Evolutionary conservation across 108 stramenopile species (phyloP), one percentile per base, ranked within the genome.

Genomic region (Pseudonitzschia pungens): DNA sequence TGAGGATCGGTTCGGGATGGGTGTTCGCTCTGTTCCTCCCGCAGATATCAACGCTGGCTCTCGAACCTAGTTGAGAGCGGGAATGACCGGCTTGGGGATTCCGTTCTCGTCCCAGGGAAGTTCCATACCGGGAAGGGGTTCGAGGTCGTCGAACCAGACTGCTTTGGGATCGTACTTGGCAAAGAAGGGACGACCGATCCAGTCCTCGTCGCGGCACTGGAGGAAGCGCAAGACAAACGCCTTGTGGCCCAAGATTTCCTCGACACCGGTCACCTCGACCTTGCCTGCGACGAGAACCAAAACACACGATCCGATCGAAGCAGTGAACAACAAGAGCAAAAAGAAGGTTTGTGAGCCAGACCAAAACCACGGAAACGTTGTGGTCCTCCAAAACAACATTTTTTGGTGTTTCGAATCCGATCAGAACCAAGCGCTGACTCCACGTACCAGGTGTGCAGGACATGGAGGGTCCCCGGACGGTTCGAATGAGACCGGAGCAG

Each of bases 401-500:
- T 5, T 6, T 36, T 2, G 36, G 36, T 36, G 36, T 36, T 36
- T 36, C 6, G 36, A 36, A 36, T 36, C 6, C 36, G 36, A 6
- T 36, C 6, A 2, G 36, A 36, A 36, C 36, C 36, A 36, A 2
- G 6, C 36, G 36, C 6, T 36, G 6, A 36, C 36, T 36, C 36
- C 40, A 63, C 62, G 7, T 63, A 48, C 72, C 72, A 27, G 87
- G 87, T 22, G 79, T 82, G 62, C 84, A 81, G 45, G 75, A 77
- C 87, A 87, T 87, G 57, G 80, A 81, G 27, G 87, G 87, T 32
- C 87, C 87, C 43, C 87, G 84, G 27, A 74, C 87, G 22, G 87
- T 87, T 58, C 87, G 82, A 43, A 77, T 80, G 33, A 84, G 74
- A n/a, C 87, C 87, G 29, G 82, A 78, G 53, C 71, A 73, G 45